Base-by-base conservation (phyloP, 2,329 filamentous ascomycete genomes). In the Gnomoniopsis smithogilvyi region DNA sequence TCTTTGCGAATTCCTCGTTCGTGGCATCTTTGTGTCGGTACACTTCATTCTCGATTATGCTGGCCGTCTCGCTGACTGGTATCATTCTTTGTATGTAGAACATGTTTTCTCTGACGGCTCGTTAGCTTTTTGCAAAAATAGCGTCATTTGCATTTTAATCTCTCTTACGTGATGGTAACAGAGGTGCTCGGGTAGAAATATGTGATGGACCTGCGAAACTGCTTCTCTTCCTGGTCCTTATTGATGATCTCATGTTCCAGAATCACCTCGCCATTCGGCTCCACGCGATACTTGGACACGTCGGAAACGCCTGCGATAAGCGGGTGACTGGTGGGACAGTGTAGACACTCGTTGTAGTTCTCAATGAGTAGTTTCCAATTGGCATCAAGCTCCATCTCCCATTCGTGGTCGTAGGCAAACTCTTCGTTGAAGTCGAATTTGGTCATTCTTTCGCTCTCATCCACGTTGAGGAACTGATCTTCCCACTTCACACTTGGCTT, bases 31-130 rank as follows among this genome's bases (percentile, higher is more conserved):
- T 76, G 67, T 81, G 76, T 54, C 78, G 74, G 70, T 76, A 83
- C 14, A 82, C 76, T 62, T 83, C 78, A 63, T 81, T 80, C 62
- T 76, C 74, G 65, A 82, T 80, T 30, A 70, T 71, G 10, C 73
- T 76, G 14, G 68, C 72, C 12, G 71, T 74, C 0, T 77, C 71
- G 2, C 71, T 72, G n/a, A 73, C 70, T 3, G 79, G 79, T 30
- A 81, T 72, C 69, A 80, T 79, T 50, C 77, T 74, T 65, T 80
- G 76, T 61, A 81, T 79, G 67, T 80, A 80, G 64, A 81, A 77
- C 69, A 81, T 81, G 65, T 79, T 67, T 24, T 73, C 68, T 4
- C 74, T 78, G 61, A 3, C 3, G 3, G 3, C 3, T 8, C 8
- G 19, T 56, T 3, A 33, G 41, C 8, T 14, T 3, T 59, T 21